Base-by-base conservation (phyloP, 1,284 basidiomycete species). In the Puccinia triticina region DNA sequence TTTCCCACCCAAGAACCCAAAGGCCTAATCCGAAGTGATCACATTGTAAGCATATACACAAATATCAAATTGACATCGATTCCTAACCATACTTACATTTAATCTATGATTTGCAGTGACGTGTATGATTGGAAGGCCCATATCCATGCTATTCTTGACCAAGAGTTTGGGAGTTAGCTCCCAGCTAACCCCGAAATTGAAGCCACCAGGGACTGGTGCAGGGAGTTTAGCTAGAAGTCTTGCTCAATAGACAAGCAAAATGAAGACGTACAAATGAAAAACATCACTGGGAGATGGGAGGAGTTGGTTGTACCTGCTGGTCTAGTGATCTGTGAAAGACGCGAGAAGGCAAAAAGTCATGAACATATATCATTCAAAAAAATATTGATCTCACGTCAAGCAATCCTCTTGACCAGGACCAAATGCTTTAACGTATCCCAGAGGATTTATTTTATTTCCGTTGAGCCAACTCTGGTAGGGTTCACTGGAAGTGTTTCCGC, bases 71-170 rank as follows among this genome's bases (percentile, higher is more conserved):
- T 43, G 4, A 43, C 40, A 4, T 12, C 4, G 40, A 12, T 43
- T n/a, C 11, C 5, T 21, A 55, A 74, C 12, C 34, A 14, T 14
- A 53, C 34, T 55, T 16, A 82, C 85, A 48, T 84, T 86, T 34
- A 88, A 67, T 85, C 90, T 88, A 84, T 91, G 91, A 85, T 91
- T 91, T 87, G 90, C 88, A 61, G 90, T 89, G n/a, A 90, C 89
- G 82, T 90, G 89, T 74, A 91, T 87, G 37, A 90, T 87, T 0
- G 90, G 90, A 81, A 88, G 86, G 34, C 87, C 88, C n/a, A 90
- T 84, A 8, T 85, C 85, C 18, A 90, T 86, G 1, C 90, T 90
- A 18, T 89, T 88, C 43, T 88, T 84, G 2, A 91, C 90, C 66
- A 91, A 89, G 21, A 72, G 61, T 18, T 37, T 61, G n/a, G 69